A percentile compares a stretch with the other conserved stretches of the same genome.
These are phyloP conservation scores for Sugiyamaella neomexicana DNA, from an alignment of 1,139 yeast species.

Conservation along the genomic window DNA sequence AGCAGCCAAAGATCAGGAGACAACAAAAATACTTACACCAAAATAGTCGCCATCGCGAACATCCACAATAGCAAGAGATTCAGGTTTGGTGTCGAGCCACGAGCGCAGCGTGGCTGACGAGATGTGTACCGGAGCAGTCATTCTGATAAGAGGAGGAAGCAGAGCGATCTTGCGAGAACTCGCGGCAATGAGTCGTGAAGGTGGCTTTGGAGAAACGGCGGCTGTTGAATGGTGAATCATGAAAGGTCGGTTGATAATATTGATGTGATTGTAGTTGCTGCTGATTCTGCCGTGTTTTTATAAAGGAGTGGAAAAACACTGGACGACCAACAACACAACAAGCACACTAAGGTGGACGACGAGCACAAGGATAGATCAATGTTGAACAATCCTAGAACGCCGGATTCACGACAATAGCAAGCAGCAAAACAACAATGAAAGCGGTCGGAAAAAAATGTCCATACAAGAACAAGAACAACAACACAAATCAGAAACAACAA, in stretches of 20 bases:
- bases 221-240: constrained; percentile 1
- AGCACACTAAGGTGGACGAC: no score
- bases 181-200: background rate
- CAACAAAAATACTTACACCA: constrained; percentile 48
- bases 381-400: background rate
- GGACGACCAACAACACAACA: background rate
- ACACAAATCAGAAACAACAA: no score
- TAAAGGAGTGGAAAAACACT: constrained; percentile 17
- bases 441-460: background rate
- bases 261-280: no score
- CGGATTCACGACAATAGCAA: background rate
- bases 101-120: constrained; percentile 31
- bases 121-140: constrained; percentile 18
- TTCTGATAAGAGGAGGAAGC: background rate
- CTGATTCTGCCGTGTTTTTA: constrained; percentile 6
- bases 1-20: background rate
- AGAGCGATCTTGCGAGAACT: background rate
- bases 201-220: background rate
- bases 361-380: background rate
- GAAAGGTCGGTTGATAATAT: background rate
- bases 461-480: no score
- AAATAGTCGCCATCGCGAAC: constrained; percentile 80
- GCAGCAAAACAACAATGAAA: background rate
- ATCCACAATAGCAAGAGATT: constrained; percentile 62
- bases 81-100: constrained; percentile 33